These are phyloP conservation scores for Vitis rupestris DNA, from an alignment of 164 flowering plant species.

Conservation along the genomic window DNA sequence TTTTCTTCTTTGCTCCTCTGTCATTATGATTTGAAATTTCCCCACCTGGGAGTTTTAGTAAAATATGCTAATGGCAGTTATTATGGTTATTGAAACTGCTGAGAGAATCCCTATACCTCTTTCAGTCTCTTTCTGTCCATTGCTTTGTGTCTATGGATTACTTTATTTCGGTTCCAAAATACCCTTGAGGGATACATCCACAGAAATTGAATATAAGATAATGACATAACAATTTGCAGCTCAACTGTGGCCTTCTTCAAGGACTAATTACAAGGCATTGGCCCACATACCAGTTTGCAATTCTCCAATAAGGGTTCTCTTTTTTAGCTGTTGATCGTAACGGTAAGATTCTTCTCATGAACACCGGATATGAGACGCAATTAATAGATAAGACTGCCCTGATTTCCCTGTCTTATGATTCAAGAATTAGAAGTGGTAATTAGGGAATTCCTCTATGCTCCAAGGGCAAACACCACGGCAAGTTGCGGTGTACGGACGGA, in stretches of 20 bases:
- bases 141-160: not conserved
- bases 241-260: too few relatives aligned
- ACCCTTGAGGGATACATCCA: not conserved
- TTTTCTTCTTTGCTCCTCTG: not conserved
- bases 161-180: not conserved
- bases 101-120: not conserved
- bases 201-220: not conserved
- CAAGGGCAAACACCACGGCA: not conserved
- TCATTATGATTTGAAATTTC: not conserved
- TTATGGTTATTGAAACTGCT: constrained; percentile 23
- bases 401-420: too few relatives aligned
- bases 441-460: too few relatives aligned
- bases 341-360: too few relatives aligned
- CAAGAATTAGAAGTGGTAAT: too few relatives aligned
- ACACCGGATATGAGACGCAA: too few relatives aligned
- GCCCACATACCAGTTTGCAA: too few relatives aligned
- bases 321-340: too few relatives aligned
- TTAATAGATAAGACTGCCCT: too few relatives aligned
- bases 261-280: too few relatives aligned
- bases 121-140: not conserved
- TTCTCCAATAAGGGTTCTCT: too few relatives aligned
- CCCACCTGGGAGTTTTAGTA: not conserved
- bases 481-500: constrained; percentile 7
- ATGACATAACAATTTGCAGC: too few relatives aligned
- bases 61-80: constrained; percentile 32